Evolutionary conservation across 108 stramenopile genomes (phyloP).

Genomic region (Nitzschia palea): DNA sequence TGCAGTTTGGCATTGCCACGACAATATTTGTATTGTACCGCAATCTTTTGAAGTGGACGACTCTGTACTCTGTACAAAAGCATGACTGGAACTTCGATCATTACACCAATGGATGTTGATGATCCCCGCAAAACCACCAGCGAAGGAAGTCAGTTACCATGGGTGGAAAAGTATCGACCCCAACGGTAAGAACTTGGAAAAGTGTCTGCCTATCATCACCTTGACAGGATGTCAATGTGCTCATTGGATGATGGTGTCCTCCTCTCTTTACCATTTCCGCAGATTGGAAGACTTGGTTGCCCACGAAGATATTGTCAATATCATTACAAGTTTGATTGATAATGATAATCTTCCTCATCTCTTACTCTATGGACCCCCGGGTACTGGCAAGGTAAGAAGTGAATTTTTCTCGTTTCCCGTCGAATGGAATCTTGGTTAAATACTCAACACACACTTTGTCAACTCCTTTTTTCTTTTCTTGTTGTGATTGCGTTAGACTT

Average conservation of each 20-base stretch:
- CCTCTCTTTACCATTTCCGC: neutral
- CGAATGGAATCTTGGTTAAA: no score
- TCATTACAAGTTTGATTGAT: constrained; percentile 83
- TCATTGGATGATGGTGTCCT: neutral
- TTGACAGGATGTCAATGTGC: neutral
- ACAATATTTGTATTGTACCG: neutral
- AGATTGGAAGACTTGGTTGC: constrained; percentile 91
- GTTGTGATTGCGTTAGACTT: no score
- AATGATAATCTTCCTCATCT: constrained; percentile 90
- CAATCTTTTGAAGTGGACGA: neutral
- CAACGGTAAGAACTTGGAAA: constrained; percentile 32
- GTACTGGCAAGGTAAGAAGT: no score
- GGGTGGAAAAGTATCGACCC: constrained; percentile 97
- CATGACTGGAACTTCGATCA: neutral
- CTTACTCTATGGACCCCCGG: constrained; percentile 91
- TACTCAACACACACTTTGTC: no score
- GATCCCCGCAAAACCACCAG: neutral
- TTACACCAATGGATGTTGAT: constrained; percentile 19
- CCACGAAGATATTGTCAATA: constrained; percentile 89
- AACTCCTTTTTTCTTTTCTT: no score
- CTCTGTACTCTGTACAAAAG: neutral
- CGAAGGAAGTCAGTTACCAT: constrained; percentile 65
- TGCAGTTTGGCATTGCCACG: no score
- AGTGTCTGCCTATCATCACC: neutral
- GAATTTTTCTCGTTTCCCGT: no score